Evolutionary conservation across 495 filamentous ascomycete genomes (phyloP).

Genomic region (Aspergillus haitiensis): DNA sequence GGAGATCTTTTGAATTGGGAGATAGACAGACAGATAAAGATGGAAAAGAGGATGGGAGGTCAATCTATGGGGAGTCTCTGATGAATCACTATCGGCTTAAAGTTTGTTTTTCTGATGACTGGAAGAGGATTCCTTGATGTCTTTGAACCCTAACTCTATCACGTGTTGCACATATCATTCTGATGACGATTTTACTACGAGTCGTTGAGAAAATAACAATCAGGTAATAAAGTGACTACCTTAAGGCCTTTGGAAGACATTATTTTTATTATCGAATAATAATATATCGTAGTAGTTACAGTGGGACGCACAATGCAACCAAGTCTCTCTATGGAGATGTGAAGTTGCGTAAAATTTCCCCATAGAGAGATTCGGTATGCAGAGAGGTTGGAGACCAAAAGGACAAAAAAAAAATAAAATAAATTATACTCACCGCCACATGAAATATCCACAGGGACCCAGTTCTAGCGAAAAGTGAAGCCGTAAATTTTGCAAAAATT

Average conservation of each 20-base stretch:
- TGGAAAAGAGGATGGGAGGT: no score
- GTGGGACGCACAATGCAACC: background rate
- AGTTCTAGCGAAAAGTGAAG: background rate
- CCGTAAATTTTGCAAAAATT: background rate
- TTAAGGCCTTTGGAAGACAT: no score
- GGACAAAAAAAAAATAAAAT: background rate
- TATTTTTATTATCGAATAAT: no score
- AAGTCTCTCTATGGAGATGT: background rate
- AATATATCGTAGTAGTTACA: background rate
- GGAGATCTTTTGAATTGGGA: no score
- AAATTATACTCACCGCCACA: slow-evolving; percentile 22
- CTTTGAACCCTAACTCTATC: background rate
- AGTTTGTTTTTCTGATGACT: background rate
- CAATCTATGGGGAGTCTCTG: no score
- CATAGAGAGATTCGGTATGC: background rate
- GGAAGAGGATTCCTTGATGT: background rate
- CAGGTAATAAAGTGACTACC: no score
- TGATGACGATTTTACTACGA: no score
- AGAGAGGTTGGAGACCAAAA: background rate
- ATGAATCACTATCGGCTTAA: no score
- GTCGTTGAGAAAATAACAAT: no score
- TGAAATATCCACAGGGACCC: slow-evolving; percentile 18
- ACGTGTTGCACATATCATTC: background rate
- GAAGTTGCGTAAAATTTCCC: background rate
- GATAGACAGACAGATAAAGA: no score